Base-by-base conservation (phyloP, 192 early-diverging fungal genomes). In the Coemansia asiatica region DNA sequence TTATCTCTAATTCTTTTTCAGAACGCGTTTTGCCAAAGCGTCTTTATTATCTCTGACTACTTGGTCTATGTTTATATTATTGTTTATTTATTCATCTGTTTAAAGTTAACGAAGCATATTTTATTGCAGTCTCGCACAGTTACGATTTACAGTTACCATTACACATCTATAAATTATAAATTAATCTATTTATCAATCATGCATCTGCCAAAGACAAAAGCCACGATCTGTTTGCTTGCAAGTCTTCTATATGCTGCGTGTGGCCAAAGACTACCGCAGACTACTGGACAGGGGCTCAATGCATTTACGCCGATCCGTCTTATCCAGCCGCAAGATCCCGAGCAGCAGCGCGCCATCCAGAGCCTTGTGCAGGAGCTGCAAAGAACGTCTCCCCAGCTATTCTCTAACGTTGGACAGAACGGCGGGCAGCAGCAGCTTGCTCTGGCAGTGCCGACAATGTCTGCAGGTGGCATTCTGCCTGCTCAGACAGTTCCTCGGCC, bases 341-440 rank as follows among this genome's bases (percentile, higher is more conserved):
- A 79, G 33, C 76, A 79, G 57, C 64, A 72, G 38, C 71, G 68
- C 46, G 71, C 76, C 19, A 79, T 79, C 31, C 71, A 79, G 29
- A 79, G 62, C 15, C 57, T 79, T 5, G 68, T 79, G 2, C 71
- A 79, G 15, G 76, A 79, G 68, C 68, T 79, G n/a, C 67, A 72
- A 47, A 66, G 56, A 25, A 25, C 64, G 12, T 67, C 76, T 4
- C 76, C 76, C 9, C 67, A 79, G 64, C 55, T 79, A 57, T 79
- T 79, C 27, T 56, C 71, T 25, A 65, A 60, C 28, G 55, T 67
- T 56, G 68, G 68, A 0, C 76, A 69, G 64, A 28, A 66, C 1
- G 64, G 63, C 19, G 57, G 51, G 27, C 70, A 79, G 40, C 70
- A 79, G 40, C 67, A 69, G 61, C 59, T 79, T 18, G 76, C 76